Percentiles rank a stretch among this genome's conserved stretches.
Evolutionary conservation across 2,329 filamentous ascomycete genomes (phyloP).

Genomic region (Neurospora sp.): DNA sequence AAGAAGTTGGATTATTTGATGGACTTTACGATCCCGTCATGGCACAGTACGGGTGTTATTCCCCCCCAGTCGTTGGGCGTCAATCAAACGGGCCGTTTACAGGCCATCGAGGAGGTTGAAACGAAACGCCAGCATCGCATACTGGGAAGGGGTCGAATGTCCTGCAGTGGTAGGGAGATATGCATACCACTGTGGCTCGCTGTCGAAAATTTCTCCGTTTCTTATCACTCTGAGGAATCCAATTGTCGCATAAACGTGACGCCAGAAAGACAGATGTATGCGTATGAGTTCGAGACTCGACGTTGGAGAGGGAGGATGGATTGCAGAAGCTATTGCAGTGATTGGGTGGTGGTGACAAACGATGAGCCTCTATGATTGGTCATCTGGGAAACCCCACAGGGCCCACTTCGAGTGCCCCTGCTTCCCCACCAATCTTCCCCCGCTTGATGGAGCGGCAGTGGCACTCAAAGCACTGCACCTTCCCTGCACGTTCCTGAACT

Average conservation of each 20-base stretch:
- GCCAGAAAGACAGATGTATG: not conserved
- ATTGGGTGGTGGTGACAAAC: not conserved
- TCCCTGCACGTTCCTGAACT: not conserved
- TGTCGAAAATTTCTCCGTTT: not conserved
- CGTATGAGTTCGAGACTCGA: not conserved
- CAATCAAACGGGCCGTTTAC: not conserved
- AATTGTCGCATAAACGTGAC: not conserved
- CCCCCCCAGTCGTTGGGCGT: not conserved
- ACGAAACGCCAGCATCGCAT: not conserved
- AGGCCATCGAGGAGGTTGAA: not conserved
- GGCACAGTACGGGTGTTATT: not conserved
- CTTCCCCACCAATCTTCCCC: not conserved
- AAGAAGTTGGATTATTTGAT: not conserved
- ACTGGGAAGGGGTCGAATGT: not conserved
- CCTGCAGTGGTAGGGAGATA: not conserved
- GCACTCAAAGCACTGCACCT: not conserved
- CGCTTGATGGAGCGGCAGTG: not conserved
- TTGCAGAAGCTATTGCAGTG: not conserved
- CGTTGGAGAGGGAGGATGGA: not conserved
- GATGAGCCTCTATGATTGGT: not conserved
- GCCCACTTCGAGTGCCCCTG: not conserved
- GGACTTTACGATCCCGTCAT: not conserved
- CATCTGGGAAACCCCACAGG: not conserved
- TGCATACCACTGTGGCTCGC: not conserved
- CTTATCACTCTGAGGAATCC: not conserved